Percentiles rank a stretch among this genome's conserved stretches.
Conservation (phyloP, 768 basidiomycete genomes). For the Agrocybe chaxingu region DNA sequence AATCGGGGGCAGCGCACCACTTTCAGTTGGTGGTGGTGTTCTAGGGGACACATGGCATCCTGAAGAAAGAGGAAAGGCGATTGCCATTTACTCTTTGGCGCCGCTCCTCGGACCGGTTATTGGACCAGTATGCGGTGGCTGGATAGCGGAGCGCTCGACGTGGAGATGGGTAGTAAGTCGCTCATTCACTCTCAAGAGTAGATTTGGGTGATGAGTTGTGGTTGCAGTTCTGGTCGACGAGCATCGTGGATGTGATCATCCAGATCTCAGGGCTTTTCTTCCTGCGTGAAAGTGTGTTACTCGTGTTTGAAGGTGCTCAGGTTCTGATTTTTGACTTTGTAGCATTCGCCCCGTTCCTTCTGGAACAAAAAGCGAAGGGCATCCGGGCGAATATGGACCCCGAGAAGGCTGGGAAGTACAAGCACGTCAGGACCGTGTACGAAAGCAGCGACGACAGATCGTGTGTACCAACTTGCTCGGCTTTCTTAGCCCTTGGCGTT, state of each 20-base stretch:
- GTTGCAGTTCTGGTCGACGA: slow-evolving; percentile 63
- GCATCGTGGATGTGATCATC: slow-evolving; percentile 50
- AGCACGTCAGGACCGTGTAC: slow-evolving; percentile 45
- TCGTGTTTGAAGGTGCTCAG: neutral
- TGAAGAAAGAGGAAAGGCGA: slow-evolving; percentile 62
- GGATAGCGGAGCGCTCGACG: slow-evolving; percentile 58
- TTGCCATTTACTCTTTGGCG: slow-evolving; percentile 62
- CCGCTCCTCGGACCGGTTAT: slow-evolving; percentile 65
- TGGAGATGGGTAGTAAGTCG: slow-evolving; percentile 70
- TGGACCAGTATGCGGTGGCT: slow-evolving; percentile 62
- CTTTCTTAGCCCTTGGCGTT: too few species aligned
- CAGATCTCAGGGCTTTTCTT: slow-evolving; percentile 55
- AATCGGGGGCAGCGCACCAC: slow-evolving; percentile 69
- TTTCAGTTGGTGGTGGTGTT: slow-evolving; percentile 62
- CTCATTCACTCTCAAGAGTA: neutral
- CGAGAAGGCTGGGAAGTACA: slow-evolving; percentile 36
- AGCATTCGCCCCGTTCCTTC: slow-evolving; percentile 43
- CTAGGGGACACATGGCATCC: slow-evolving; percentile 59
- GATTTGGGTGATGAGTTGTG: neutral
- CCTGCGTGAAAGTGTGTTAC: slow-evolving; percentile 55
- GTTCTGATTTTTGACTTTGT: slow-evolving; percentile 24
- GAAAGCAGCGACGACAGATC: slow-evolving; percentile 38
- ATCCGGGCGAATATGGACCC: slow-evolving; percentile 43
- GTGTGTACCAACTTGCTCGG: slow-evolving; percentile 27
- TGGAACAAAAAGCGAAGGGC: slow-evolving; percentile 47